A percentile compares a stretch with the other conserved stretches of the same genome.
phyloP scores from a whole-genome alignment of 2,329 filamentous ascomycete genomes.

The Gaeumannomyces tritici region DNA sequence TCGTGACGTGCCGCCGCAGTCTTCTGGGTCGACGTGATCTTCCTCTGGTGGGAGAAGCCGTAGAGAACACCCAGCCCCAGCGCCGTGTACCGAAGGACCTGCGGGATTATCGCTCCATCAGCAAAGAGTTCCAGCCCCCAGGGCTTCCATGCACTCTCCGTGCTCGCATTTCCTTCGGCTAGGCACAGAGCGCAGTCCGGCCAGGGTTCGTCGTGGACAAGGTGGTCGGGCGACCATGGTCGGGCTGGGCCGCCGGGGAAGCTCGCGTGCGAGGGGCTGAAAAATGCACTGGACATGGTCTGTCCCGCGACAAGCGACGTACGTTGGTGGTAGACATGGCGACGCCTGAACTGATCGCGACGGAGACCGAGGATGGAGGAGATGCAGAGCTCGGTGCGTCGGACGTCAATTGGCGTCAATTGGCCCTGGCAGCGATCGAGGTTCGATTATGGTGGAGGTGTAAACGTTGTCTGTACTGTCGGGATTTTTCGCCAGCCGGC shows the following conservation, averaged over 20 bases:
- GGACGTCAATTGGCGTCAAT: conserved; percentile 13
- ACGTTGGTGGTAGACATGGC: conserved; percentile 61
- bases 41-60: conserved; percentile 86
- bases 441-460: background rate
- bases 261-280: background rate
- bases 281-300: background rate
- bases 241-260: background rate
- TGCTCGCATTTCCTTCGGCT: background rate
- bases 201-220: background rate
- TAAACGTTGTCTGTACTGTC: conserved; percentile 1
- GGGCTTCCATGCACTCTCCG: background rate
- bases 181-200: background rate
- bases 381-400: conserved; percentile 19
- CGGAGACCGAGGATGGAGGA: conserved; percentile 24
- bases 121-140: background rate
- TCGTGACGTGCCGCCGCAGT: conserved; percentile 64
- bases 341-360: conserved; percentile 32
- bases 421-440: conserved; percentile 8
- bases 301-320: conserved; percentile 19
- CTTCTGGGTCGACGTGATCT: conserved; percentile 64
- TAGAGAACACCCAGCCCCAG: conserved; percentile 89
- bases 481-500: conserved; percentile 5
- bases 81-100: conserved; percentile 97
- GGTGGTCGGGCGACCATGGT: background rate
- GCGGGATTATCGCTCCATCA: conserved; percentile 8